Percentiles rank a stretch among this genome's conserved stretches.
Evolutionary conservation across 2,329 filamentous ascomycete species (phyloP).

Genomic region (Monosporascus sp.): DNA sequence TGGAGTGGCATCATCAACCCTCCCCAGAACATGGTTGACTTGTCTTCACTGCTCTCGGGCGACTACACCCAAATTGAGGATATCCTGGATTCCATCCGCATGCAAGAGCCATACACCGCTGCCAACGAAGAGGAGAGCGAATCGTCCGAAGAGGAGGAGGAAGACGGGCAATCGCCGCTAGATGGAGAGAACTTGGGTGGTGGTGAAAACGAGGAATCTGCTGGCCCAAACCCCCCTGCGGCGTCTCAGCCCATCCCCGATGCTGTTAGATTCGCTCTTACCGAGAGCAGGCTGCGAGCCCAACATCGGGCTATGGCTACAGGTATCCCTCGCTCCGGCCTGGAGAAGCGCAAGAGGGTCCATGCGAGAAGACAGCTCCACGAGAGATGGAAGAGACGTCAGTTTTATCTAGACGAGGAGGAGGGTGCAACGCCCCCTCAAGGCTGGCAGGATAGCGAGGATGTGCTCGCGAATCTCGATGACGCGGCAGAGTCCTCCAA

Average conservation of each 20-base stretch:
- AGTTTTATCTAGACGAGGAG: constrained; percentile 82
- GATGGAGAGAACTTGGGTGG: constrained; percentile 15
- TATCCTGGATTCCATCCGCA: constrained; percentile 25
- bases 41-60: constrained; percentile 24
- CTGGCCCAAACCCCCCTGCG: constrained; percentile 1
- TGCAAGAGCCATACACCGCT: constrained; percentile 11
- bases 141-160: constrained; percentile 23
- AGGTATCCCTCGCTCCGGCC: constrained; percentile 30
- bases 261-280: constrained; percentile 26
- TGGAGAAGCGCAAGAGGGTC: constrained; percentile 34
- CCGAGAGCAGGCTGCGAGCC: constrained; percentile 37
- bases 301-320: constrained; percentile 29
- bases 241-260: constrained; percentile 15
- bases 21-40: constrained; percentile 24
- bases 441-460: constrained; percentile 58
- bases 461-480: constrained; percentile 41
- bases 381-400: constrained; percentile 69
- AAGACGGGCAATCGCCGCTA: constrained; percentile 7
- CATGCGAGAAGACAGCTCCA: constrained; percentile 50
- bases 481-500: constrained; percentile 40
- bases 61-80: constrained; percentile 25
- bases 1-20: constrained; percentile 26
- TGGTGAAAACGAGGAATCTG: constrained; percentile 10
- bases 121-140: constrained; percentile 16
- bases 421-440: constrained; percentile 64